A percentile compares a stretch with the other conserved stretches of the same genome.
phyloP scores from a whole-genome alignment of 2,329 filamentous ascomycete species.

The Aspergillus caelatus region DNA sequence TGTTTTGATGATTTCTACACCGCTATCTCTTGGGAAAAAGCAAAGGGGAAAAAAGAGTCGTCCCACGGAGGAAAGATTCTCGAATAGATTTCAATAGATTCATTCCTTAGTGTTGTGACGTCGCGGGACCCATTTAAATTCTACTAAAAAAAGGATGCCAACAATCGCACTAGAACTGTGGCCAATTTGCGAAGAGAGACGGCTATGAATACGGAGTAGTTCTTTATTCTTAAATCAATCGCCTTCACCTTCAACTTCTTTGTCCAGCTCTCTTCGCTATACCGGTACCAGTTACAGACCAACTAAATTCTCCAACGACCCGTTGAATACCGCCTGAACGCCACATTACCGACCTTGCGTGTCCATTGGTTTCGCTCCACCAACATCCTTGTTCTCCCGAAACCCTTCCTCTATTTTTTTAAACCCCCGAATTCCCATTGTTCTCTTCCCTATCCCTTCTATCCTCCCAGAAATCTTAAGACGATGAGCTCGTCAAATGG shows the following conservation, averaged over 20 bases:
- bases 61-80: not conserved
- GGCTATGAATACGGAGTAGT: not conserved
- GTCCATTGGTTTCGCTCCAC: slow-evolving; percentile 10
- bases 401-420: slow-evolving; percentile 4
- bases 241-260: not conserved
- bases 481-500: slow-evolving; percentile 46
- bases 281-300: not conserved
- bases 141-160: slow-evolving; percentile 1
- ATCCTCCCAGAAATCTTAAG: slow-evolving; percentile 10
- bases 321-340: not conserved
- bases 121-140: slow-evolving; percentile 1
- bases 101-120: slow-evolving; percentile 1
- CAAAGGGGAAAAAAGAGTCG: not conserved
- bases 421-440: not conserved
- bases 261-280: not conserved
- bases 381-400: slow-evolving; percentile 5
- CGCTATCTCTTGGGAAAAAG: slow-evolving; percentile 5
- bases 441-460: not conserved
- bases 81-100: not conserved
- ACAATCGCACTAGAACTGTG: not conserved
- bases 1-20: not conserved
- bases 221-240: not conserved
- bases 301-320: not conserved
- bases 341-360: slow-evolving; percentile 8
- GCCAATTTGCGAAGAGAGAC: not conserved